Conservation (phyloP, 805 yeast species). For the Hyphopichia homilentoma region DNA sequence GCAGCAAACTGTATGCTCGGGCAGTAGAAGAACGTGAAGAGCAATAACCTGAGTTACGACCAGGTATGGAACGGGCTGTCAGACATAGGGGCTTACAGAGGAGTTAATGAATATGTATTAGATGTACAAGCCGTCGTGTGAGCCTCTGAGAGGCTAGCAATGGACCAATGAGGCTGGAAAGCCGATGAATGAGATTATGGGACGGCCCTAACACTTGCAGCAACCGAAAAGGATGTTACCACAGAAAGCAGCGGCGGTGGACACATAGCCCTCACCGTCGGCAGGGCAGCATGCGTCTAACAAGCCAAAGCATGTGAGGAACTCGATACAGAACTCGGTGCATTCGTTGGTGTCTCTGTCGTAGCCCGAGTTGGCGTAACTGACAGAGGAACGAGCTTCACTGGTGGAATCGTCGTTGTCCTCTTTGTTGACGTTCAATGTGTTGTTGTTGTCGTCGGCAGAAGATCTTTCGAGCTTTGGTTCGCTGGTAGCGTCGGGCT, state of each 20-base stretch:
- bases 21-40: no score
- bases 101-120: no score
- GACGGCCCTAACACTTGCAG: slow-evolving; percentile 28
- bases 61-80: no score
- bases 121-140: no score
- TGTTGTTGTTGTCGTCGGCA: not conserved
- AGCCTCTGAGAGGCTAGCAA: no score
- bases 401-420: slow-evolving; percentile 2
- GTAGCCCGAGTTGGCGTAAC: slow-evolving; percentile 33
- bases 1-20: no score
- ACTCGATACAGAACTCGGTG: slow-evolving; percentile 38
- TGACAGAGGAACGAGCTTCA: slow-evolving; percentile 15
- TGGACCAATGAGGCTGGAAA: no score
- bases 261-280: slow-evolving; percentile 37
- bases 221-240: slow-evolving; percentile 33
- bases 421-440: slow-evolving; percentile 1
- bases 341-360: slow-evolving; percentile 37
- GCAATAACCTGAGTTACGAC: no score
- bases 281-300: slow-evolving; percentile 40
- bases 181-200: no score
- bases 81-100: no score
- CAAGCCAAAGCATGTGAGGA: slow-evolving; percentile 36
- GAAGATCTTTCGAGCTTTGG: not conserved
- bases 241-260: slow-evolving; percentile 30
- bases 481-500: slow-evolving; percentile 7